Base-by-base conservation (phyloP, 768 basidiomycete genomes). In the Trametopsis cervina region DNA sequence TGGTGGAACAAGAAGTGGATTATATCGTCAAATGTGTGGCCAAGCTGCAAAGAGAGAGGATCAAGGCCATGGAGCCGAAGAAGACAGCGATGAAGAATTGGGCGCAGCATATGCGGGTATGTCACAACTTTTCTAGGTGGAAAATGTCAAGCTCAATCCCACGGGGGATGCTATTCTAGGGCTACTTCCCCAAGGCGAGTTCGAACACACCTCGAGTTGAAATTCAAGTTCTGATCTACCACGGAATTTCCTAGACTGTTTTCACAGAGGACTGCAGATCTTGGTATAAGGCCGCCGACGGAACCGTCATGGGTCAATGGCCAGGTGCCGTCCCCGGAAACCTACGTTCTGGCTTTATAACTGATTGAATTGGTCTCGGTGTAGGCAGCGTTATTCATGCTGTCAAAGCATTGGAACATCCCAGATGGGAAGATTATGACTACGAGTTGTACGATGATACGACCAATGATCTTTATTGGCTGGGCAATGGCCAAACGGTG, bases 341-440 rank as follows among this genome's bases (percentile, higher is more conserved):
- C n/a, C n/a, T n/a, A n/a, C n/a, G n/a, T n/a, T n/a, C n/a, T n/a
- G n/a, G n/a, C n/a, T n/a, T n/a, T n/a, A n/a, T n/a, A n/a, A n/a
- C 18, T 11, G 4, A 10, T 10, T 15, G 6, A 21, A 20, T 4
- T 45, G 17, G 11, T 36, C 17, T 17, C 17, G 11, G 11, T 40
- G 9, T 36, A 78, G 76, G 80, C 4, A 79, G 78, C 0, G 66
- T 67, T 37, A 54, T 78, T 15, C 79, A 80, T 46, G 76, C 74
- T 1, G 61, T 67, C 4, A 69, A 67, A 23, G 69, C 74, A 1
- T 59, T 83, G 5, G 63, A 63, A 29, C 60, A 77, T 58, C 80
- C 80, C 3, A 73, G 81, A 2, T 83, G 80, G 80, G 82, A 83
- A 51, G 82, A 83, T 54, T 83, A 67, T 52, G 66, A 70, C 29